Evolutionary conservation across 495 filamentous ascomycete genomes (phyloP).

Genomic region (Podospora sp.): DNA sequence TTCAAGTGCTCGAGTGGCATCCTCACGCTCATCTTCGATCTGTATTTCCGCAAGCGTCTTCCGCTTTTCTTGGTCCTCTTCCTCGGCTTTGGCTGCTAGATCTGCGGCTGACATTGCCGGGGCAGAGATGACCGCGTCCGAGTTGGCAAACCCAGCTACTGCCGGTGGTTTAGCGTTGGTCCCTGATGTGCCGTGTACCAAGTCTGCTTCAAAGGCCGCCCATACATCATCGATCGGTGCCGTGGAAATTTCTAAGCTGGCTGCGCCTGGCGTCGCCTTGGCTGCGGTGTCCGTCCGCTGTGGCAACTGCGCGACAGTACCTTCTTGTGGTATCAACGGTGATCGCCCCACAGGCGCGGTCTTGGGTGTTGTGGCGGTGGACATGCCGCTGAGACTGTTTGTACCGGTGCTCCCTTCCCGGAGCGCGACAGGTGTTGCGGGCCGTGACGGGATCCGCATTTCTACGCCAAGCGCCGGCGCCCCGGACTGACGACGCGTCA

Average conservation of each 20-base stretch:
- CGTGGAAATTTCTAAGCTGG: constrained; percentile 17
- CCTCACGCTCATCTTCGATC: constrained; percentile 76
- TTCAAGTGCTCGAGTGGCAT: constrained; percentile 76
- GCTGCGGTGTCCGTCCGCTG: constrained; percentile 22
- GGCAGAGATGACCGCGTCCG: constrained; percentile 68
- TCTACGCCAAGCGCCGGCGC: constrained; percentile 51
- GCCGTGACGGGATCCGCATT: constrained; percentile 59
- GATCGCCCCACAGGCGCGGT: constrained; percentile 38
- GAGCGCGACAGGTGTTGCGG: constrained; percentile 50
- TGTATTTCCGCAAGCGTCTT: constrained; percentile 63
- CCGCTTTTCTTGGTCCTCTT: constrained; percentile 56
- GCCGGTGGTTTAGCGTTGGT: constrained; percentile 20
- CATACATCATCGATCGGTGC: constrained; percentile 75
- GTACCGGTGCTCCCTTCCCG: constrained; percentile 19
- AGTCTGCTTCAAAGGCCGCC: constrained; percentile 88
- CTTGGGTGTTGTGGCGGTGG: constrained; percentile 39
- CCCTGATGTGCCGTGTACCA: constrained; percentile 55
- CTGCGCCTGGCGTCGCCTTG: constrained; percentile 18
- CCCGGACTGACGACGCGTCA: constrained; percentile 38
- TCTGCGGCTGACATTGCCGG: constrained; percentile 71
- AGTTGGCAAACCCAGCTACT: constrained; percentile 29
- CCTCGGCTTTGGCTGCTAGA: constrained; percentile 67
- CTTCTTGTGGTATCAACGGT: constrained; percentile 42
- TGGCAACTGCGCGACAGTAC: constrained; percentile 11
- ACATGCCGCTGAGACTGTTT: constrained; percentile 25